Evolutionary conservation across 352 stramenopile genomes (phyloP).

Genomic region (Pythium grandisporangium): DNA sequence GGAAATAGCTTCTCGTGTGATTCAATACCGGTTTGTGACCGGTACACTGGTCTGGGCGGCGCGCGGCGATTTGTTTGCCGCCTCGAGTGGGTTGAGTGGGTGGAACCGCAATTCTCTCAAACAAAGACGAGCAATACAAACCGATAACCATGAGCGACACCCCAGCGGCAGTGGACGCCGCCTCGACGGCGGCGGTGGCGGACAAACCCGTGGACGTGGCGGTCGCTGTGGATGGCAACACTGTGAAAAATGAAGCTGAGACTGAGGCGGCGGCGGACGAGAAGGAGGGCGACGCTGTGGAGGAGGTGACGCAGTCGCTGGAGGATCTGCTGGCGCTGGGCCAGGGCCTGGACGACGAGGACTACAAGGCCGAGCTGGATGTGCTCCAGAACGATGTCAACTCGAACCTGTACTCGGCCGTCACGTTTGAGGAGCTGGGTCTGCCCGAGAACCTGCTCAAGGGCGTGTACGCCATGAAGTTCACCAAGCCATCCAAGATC

Average conservation of each 20-base stretch:
- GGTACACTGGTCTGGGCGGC: too few species aligned
- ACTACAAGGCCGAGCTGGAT: slow-evolving; percentile 82
- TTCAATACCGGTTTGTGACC: too few species aligned
- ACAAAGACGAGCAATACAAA: too few species aligned
- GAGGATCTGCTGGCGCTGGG: slow-evolving; percentile 77
- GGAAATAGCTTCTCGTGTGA: too few species aligned
- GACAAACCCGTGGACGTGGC: too few species aligned
- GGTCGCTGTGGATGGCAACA: slow-evolving; percentile 14
- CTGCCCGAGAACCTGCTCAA: slow-evolving; percentile 69
- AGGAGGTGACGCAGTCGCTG: slow-evolving; percentile 72
- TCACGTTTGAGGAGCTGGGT: slow-evolving; percentile 79
- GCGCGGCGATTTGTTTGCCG: too few species aligned
- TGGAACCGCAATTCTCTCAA: too few species aligned
- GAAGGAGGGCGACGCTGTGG: slow-evolving; percentile 14
- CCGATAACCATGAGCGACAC: too few species aligned
- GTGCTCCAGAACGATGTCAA: slow-evolving; percentile 81
- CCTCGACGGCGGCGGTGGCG: too few species aligned
- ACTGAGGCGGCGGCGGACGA: slow-evolving; percentile 4
- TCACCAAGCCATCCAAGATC: slow-evolving; percentile 83
- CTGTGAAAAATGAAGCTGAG: slow-evolving; percentile 10
- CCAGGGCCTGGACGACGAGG: slow-evolving; percentile 77
- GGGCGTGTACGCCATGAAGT: slow-evolving; percentile 84
- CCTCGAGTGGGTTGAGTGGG: too few species aligned
- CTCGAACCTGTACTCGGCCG: slow-evolving; percentile 77
- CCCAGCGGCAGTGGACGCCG: too few species aligned